phyloP scores from a whole-genome alignment of 495 filamentous ascomycete species.

The Neurospora sublineolata region DNA sequence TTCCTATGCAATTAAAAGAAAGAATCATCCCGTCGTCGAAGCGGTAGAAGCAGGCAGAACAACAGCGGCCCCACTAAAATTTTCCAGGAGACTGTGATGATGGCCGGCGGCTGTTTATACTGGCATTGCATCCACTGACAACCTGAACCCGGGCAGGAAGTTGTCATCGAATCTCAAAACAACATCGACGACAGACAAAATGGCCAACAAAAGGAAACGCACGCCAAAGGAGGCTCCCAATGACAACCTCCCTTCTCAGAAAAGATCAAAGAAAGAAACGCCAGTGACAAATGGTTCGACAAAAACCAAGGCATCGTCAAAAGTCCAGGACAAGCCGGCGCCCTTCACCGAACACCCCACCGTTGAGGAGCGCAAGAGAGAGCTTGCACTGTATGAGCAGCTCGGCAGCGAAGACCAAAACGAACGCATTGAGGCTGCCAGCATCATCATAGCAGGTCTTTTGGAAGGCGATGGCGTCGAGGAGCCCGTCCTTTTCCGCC shows the following conservation, averaged over 20 bases:
- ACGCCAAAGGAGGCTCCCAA: constrained; percentile 21
- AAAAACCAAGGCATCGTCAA: background rate
- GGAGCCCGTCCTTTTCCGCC: constrained; percentile 36
- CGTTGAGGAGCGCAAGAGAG: constrained; percentile 32
- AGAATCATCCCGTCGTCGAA: background rate
- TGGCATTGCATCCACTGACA: background rate
- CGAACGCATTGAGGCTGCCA: constrained; percentile 40
- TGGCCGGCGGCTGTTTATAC: background rate
- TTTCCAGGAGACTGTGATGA: background rate
- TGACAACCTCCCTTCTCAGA: constrained; percentile 26
- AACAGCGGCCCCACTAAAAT: background rate
- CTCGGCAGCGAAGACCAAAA: constrained; percentile 38
- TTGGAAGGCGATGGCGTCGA: constrained; percentile 26
- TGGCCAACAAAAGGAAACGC: constrained; percentile 36
- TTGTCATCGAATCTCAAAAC: background rate
- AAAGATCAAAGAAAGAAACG: constrained; percentile 29
- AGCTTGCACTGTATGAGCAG: constrained; percentile 39
- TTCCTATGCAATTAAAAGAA: background rate
- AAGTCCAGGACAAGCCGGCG: constrained; percentile 11
- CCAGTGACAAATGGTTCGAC: constrained; percentile 13
- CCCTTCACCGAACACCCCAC: constrained; percentile 33
- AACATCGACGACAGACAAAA: constrained; percentile 7
- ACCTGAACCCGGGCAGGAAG: background rate
- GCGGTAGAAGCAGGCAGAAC: background rate
- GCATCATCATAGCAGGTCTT: constrained; percentile 36